Conservation (phyloP, 1,139 yeast species). For the Lodderomyces elongisporus region DNA sequence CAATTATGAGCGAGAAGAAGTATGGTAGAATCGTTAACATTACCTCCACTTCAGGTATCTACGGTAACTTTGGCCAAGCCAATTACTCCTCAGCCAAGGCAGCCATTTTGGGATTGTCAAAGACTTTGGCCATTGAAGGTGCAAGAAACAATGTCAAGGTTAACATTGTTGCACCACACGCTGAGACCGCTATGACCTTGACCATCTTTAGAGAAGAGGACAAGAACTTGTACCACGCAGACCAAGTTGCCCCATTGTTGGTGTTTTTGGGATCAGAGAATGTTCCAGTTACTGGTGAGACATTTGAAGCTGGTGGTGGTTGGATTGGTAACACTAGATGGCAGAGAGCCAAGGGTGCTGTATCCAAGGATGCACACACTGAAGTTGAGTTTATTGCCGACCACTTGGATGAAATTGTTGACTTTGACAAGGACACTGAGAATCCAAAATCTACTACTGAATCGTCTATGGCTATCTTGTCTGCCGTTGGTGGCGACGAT, state of each 20-base stretch:
- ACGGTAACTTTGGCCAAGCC: slow-evolving; percentile 97
- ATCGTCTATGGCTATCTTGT: slow-evolving; percentile 72
- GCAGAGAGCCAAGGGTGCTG: slow-evolving; percentile 89
- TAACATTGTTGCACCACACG: slow-evolving; percentile 92
- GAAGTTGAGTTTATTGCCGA: slow-evolving; percentile 70
- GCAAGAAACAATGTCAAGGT: slow-evolving; percentile 69
- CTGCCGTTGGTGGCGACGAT: slow-evolving; percentile 54
- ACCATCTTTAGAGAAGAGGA: slow-evolving; percentile 77
- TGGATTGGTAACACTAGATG: slow-evolving; percentile 95
- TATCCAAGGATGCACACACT: slow-evolving; percentile 49
- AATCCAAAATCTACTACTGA: slow-evolving; percentile 67
- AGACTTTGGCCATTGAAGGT: slow-evolving; percentile 89
- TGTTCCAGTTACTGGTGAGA: slow-evolving; percentile 47
- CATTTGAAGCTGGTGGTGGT: slow-evolving; percentile 65
- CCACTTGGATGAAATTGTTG: slow-evolving; percentile 59
- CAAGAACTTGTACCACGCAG: slow-evolving; percentile 76
- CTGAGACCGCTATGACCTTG: slow-evolving; percentile 95
- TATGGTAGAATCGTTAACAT: slow-evolving; percentile 84
- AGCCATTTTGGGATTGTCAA: slow-evolving; percentile 80
- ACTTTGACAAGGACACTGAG: slow-evolving; percentile 58
- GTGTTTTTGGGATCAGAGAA: slow-evolving; percentile 73
- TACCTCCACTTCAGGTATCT: slow-evolving; percentile 92
- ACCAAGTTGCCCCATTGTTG: slow-evolving; percentile 86
- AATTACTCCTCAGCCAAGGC: slow-evolving; percentile 93
- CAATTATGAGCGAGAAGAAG: slow-evolving; percentile 71